These are phyloP conservation scores for Brassica carinata DNA, from an alignment of 345 rosid genomes.

Conservation along the genomic window DNA sequence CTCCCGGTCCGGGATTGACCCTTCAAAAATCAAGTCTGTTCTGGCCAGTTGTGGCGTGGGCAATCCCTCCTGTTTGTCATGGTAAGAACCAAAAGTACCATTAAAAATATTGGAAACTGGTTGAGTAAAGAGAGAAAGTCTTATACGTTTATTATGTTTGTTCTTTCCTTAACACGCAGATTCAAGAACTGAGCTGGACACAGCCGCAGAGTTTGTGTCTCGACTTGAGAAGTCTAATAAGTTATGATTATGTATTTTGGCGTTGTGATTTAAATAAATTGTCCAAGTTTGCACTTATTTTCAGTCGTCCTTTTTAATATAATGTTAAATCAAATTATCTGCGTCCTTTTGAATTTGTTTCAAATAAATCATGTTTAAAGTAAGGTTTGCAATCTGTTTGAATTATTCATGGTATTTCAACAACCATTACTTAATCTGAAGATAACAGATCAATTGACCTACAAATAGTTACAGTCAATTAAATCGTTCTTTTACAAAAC, in stretches of 20 bases:
- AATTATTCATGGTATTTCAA: background rate
- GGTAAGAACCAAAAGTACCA: background rate
- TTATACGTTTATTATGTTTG: conserved; percentile 6
- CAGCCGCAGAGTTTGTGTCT: background rate
- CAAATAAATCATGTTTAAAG: background rate
- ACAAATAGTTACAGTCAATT: background rate
- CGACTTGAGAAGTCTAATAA: background rate
- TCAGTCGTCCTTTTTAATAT: background rate
- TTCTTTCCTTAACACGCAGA: conserved; percentile 17
- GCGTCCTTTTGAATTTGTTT: background rate
- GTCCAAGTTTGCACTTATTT: background rate
- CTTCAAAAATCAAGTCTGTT: conserved; percentile 45
- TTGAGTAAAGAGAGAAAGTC: background rate
- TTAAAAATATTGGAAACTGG: background rate
- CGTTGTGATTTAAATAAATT: background rate
- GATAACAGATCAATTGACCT: background rate
- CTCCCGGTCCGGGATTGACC: conserved; percentile 33
- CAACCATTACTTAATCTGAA: background rate
- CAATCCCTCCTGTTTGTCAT: background rate
- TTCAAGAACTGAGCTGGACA: conserved; percentile 18
- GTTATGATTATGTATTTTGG: background rate
- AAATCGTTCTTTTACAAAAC: background rate
- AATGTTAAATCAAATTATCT: background rate
- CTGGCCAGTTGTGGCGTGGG: conserved; percentile 38
- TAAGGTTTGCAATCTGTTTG: background rate